Percentiles rank a stretch among this genome's conserved stretches.
Evolutionary conservation across 2,329 filamentous ascomycete species (phyloP).

Genomic region (Diplodia seriata): DNA sequence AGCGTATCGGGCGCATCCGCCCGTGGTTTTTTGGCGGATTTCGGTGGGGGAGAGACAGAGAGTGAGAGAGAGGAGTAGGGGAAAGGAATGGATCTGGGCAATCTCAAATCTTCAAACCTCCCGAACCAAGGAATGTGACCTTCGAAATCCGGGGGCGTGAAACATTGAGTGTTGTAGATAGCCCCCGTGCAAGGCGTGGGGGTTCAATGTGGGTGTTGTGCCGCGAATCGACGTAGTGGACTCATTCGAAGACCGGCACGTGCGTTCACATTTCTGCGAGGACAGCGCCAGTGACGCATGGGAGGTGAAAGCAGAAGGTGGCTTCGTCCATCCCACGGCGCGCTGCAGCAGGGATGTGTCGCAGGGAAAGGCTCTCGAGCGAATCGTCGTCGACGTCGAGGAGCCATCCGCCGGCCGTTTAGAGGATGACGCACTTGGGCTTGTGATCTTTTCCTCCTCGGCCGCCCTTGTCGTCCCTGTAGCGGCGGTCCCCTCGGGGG

Average conservation of each 20-base stretch:
- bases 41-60: slow-evolving; percentile 16
- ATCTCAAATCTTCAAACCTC: slow-evolving; percentile 20
- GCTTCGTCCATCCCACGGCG: slow-evolving; percentile 19
- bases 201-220: slow-evolving; percentile 17
- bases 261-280: slow-evolving; percentile 31
- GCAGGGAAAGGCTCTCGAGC: slow-evolving; percentile 23
- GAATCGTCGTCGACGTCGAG: slow-evolving; percentile 23
- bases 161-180: slow-evolving; percentile 21
- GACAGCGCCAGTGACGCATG: slow-evolving; percentile 23
- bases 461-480: slow-evolving; percentile 31
- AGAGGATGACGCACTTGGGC: slow-evolving; percentile 32
- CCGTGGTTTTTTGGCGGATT: slow-evolving; percentile 18
- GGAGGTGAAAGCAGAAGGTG: slow-evolving; percentile 18
- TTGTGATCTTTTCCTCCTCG: slow-evolving; percentile 32
- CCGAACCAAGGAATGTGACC: slow-evolving; percentile 8
- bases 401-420: slow-evolving; percentile 19
- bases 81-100: slow-evolving; percentile 23
- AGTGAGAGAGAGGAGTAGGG: slow-evolving; percentile 6
- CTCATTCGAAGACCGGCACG: slow-evolving; percentile 28
- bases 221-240: slow-evolving; percentile 22
- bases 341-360: slow-evolving; percentile 29
- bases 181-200: slow-evolving; percentile 17
- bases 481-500: slow-evolving; percentile 24
- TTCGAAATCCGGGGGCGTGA: slow-evolving; percentile 15
- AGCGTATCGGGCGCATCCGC: slow-evolving; percentile 22